Percentiles rank a stretch among this genome's conserved stretches.
phyloP scores from a whole-genome alignment of 352 stramenopile genomes.

The Peronospora tabacina region DNA sequence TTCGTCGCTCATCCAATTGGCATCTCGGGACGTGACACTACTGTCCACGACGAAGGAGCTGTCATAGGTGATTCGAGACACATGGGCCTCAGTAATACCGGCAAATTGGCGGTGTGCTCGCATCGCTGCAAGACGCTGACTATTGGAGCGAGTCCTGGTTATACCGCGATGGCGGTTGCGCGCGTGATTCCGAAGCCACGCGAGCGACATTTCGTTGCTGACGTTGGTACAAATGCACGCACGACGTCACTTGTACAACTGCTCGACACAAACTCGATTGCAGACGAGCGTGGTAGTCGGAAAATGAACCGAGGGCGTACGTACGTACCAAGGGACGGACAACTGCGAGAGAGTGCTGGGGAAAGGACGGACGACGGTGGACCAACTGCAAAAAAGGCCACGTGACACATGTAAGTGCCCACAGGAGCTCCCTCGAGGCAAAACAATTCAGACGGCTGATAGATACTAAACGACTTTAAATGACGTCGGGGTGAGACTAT shows the following conservation, averaged over 20 bases:
- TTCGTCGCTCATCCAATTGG: constrained; percentile 34
- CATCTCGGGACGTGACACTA: constrained; percentile 26
- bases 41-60: constrained; percentile 27
- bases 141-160: constrained; percentile 19
- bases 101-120: constrained; percentile 25
- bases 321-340: constrained; percentile 4
- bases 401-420: constrained; percentile 1
- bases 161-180: constrained; percentile 24
- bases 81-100: constrained; percentile 12
- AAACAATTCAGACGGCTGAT: not conserved
- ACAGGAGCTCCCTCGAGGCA: not conserved
- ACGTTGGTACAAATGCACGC: constrained; percentile 6
- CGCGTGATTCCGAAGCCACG: constrained; percentile 29
- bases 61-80: constrained; percentile 25
- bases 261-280: constrained; percentile 16
- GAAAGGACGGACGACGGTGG: constrained; percentile 21
- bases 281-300: constrained; percentile 18
- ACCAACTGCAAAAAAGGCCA: constrained; percentile 26
- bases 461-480: not conserved
- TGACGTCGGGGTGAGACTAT: no score
- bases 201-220: constrained; percentile 25
- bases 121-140: constrained; percentile 17
- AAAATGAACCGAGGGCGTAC: constrained; percentile 13
- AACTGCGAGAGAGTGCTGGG: constrained; percentile 12
- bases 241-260: constrained; percentile 8